A percentile compares a stretch with the other conserved stretches of the same genome.
Conservation (phyloP, 2,329 filamentous ascomycete genomes). For the Cercospora beticola region DNA sequence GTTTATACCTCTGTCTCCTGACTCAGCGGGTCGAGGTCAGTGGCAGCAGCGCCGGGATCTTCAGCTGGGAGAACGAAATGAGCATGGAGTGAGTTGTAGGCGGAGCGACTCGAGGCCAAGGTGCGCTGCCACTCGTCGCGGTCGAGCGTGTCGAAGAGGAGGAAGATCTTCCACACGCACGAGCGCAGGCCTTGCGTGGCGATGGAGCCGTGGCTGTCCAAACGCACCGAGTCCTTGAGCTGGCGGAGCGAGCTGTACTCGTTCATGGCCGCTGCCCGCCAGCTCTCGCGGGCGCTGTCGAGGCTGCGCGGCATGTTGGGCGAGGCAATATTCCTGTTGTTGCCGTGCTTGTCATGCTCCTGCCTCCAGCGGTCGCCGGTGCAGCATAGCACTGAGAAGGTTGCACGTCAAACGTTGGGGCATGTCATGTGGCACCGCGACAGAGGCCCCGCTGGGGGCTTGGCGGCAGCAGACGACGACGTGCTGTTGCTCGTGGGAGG, state of each 20-base stretch:
- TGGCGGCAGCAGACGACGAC: neutral
- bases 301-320: constrained; percentile 36
- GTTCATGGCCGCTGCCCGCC: constrained; percentile 33
- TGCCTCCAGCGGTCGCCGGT: neutral
- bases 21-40: constrained; percentile 76
- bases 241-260: constrained; percentile 32
- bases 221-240: constrained; percentile 35
- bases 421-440: constrained; percentile 2
- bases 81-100: constrained; percentile 70
- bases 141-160: constrained; percentile 70
- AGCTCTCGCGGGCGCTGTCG: constrained; percentile 34
- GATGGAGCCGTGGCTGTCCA: constrained; percentile 26
- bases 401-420: neutral
- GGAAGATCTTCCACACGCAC: constrained; percentile 91
- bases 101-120: constrained; percentile 66
- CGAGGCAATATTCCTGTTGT: neutral
- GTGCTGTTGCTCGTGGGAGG: neutral
- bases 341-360: neutral
- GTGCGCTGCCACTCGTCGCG: constrained; percentile 66
- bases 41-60: constrained; percentile 76
- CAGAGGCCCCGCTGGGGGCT: neutral
- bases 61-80: constrained; percentile 81
- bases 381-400: neutral
- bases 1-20: constrained; percentile 68
- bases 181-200: constrained; percentile 66